phyloP scores from a whole-genome alignment of 116 monocot species.

The Cymodocea nodosa region DNA sequence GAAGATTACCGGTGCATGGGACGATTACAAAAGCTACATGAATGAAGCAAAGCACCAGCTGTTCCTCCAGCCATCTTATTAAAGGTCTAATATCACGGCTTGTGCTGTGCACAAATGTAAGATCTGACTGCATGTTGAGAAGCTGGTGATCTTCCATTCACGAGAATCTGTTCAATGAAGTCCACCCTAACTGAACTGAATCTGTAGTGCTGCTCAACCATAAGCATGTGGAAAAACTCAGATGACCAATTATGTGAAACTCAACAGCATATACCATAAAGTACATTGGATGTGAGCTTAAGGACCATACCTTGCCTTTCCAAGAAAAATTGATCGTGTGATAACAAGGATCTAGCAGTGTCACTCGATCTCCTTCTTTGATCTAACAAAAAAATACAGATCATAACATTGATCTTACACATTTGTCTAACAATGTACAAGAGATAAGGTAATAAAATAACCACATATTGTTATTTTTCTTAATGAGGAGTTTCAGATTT shows the following conservation, averaged over 20 bases:
- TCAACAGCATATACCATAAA: neutral
- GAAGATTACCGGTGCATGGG: neutral
- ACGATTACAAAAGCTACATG: neutral
- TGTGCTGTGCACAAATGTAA: slow-evolving; percentile 57
- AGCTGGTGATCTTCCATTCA: slow-evolving; percentile 62
- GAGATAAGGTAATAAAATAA: neutral
- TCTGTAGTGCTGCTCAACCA: slow-evolving; percentile 37
- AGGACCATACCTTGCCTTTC: slow-evolving; percentile 54
- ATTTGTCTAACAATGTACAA: neutral
- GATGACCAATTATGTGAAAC: neutral
- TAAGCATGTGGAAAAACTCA: neutral
- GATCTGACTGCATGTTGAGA: slow-evolving; percentile 38
- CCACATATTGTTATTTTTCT: too few species aligned
- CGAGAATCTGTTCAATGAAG: slow-evolving; percentile 74
- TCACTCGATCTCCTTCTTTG: slow-evolving; percentile 78
- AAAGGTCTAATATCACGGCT: slow-evolving; percentile 26
- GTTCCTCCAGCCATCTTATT: too few species aligned
- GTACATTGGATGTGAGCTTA: neutral
- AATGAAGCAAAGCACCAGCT: too few species aligned
- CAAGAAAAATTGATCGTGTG: slow-evolving; percentile 49
- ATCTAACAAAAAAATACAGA: slow-evolving; percentile 28
- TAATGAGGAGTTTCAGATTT: too few species aligned
- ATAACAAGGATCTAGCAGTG: slow-evolving; percentile 53
- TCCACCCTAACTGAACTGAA: slow-evolving; percentile 85
- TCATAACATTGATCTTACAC: slow-evolving; percentile 1